Conservation (phyloP, 352 stramenopile species). For the Peronospora tabacina region DNA sequence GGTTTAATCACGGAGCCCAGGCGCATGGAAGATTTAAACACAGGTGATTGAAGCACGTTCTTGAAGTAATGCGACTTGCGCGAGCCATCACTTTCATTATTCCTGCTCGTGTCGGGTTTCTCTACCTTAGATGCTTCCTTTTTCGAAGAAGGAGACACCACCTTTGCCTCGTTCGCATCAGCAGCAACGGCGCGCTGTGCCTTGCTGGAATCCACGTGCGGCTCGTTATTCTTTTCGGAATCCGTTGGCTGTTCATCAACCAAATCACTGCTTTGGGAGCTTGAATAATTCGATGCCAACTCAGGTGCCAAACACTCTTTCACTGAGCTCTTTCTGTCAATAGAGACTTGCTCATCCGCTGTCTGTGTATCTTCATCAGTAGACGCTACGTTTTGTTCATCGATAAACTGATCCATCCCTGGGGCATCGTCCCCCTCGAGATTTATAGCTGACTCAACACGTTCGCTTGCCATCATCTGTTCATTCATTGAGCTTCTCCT, state of each 20-base stretch:
- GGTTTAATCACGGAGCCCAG: conserved; percentile 70
- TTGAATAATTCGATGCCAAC: conserved; percentile 4
- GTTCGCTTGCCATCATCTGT: conserved; percentile 12
- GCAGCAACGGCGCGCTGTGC: conserved; percentile 7
- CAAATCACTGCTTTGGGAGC: neutral
- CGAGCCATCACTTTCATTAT: conserved; percentile 28
- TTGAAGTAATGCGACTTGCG: conserved; percentile 83
- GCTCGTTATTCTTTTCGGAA: conserved; percentile 9
- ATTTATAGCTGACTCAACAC: conserved; percentile 6
- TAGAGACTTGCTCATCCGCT: conserved; percentile 7
- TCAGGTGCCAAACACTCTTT: conserved; percentile 8
- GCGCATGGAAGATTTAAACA: conserved; percentile 75
- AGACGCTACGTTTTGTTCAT: conserved; percentile 6
- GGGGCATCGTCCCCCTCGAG: conserved; percentile 7
- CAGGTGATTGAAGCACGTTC: conserved; percentile 75
- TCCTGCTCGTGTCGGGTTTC: conserved; percentile 18
- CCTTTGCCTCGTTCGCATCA: conserved; percentile 9
- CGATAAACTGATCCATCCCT: conserved; percentile 1
- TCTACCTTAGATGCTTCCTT: conserved; percentile 18
- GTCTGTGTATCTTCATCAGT: conserved; percentile 12
- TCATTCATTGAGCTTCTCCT: conserved; percentile 30
- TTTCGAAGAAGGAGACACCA: conserved; percentile 9
- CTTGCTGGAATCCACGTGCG: conserved; percentile 7
- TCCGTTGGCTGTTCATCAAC: conserved; percentile 1
- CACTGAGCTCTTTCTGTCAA: conserved; percentile 4